Base-by-base conservation (phyloP, 768 basidiomycete genomes). In the Leucocoprinus birnbaumii region DNA sequence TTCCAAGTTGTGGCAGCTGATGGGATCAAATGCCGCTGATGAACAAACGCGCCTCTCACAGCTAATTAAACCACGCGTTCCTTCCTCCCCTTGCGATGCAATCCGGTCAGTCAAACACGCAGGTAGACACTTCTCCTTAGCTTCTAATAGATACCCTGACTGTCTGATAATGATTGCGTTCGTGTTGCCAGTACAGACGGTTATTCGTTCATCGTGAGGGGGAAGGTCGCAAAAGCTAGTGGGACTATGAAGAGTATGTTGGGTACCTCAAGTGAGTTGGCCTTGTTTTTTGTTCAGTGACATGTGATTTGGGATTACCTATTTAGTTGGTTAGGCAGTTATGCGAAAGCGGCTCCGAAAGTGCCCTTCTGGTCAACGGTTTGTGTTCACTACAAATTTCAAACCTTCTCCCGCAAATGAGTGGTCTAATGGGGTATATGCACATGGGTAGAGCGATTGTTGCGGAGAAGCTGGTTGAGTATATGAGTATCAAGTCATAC, bases 391-490 rank as follows among this genome's bases (percentile, higher is more conserved):
- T n/a, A n/a, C n/a, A n/a, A n/a, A 18, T 27, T n/a, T 31, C 48
- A 10, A 21, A 2, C 31, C 8, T n/a, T 48, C 42, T 44, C 18
- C 11, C 35, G 13, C 24, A 40, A 21, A 45, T 35, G 10, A 25
- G 48, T 11, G 16, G 11, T 4, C 24, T n/a, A n/a, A n/a, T n/a
- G n/a, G n/a, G n/a, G n/a, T n/a, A n/a, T n/a, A n/a, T n/a, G n/a
- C n/a, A n/a, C n/a, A n/a, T n/a, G 22, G 19, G 18, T 59, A 85
- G 84, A 26, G 84, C 77, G 8, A 79, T 87, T 22, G 85, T 96
- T 34, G 82, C 91, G 1, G 91, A 94, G 70, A 94, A 92, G 65
- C 76, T 96, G 50, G 78, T 92, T 40, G 94, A 98, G 68, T 97
- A 93, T 65, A 89, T 96, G 73, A 74, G 82, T 27, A 94, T 89